Conservation (phyloP, 495 filamentous ascomycete genomes). For the Penicillium malachiteum region DNA sequence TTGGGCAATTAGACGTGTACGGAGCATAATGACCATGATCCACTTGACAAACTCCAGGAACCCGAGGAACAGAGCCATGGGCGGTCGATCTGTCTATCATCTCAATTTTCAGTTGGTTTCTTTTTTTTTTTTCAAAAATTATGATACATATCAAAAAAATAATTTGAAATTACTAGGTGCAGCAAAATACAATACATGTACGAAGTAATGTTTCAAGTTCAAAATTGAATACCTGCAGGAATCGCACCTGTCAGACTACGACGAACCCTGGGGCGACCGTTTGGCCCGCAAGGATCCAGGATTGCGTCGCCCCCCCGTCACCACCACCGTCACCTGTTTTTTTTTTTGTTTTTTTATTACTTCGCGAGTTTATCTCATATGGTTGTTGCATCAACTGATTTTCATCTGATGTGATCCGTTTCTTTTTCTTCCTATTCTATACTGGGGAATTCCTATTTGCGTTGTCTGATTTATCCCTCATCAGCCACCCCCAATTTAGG, state of each 20-base stretch:
- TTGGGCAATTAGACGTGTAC: too few species aligned
- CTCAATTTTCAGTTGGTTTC: not conserved
- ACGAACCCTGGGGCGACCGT: conserved; percentile 35
- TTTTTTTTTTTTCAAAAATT: not conserved
- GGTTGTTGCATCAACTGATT: not conserved
- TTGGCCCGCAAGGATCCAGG: conserved; percentile 22
- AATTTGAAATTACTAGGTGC: not conserved
- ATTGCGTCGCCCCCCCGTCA: conserved; percentile 5
- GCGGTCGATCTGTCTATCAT: conserved; percentile 14
- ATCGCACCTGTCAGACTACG: conserved; percentile 22
- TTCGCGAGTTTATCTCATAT: not conserved
- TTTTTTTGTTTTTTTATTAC: not conserved
- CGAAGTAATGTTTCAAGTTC: conserved; percentile 3
- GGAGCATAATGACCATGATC: not conserved
- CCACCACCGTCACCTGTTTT: not conserved
- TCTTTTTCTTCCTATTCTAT: too few species aligned
- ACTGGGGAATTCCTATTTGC: too few species aligned
- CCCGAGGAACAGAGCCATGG: conserved; percentile 21
- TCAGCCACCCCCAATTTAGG: too few species aligned
- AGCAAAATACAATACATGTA: conserved; percentile 4
- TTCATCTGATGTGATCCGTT: too few species aligned
- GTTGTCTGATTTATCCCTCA: too few species aligned
- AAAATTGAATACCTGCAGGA: conserved; percentile 17
- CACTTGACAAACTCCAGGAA: conserved; percentile 16
- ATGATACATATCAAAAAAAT: not conserved